Base-by-base conservation (phyloP, 2,329 filamentous ascomycete genomes). In the Xylaria sp. region DNA sequence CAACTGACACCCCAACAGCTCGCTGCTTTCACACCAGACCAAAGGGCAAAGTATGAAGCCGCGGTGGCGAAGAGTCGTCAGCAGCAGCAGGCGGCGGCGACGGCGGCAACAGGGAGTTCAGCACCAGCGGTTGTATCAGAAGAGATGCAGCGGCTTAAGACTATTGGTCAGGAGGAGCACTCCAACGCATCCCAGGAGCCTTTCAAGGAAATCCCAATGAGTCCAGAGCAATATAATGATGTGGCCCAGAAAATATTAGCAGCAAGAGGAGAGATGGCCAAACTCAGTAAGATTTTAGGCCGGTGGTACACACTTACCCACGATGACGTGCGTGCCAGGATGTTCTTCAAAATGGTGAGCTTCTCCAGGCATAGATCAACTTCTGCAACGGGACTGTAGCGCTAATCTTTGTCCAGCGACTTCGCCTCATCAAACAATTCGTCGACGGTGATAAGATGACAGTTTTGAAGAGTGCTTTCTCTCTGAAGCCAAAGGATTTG, bases 261-360 rank as follows among this genome's bases (percentile, higher is more conserved):
- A 7, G 73, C 78, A 19, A 68, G 71, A 1, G 58, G 65, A 0
- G 75, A 79, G 20, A 75, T 82, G 67, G 63, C 59, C 18, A 78
- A 76, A 58, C 68, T 83, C 18, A 74, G 74, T 17, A 75, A 73
- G 51, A 69, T 71, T 1, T 63, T 84, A 3, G 70, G 67, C 22
- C 75, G 69, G 19, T 83, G 80, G 80, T 84, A 79, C 56, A 62
- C 66, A 2, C 63, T 76, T 18, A 78, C 77, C 1, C 72, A 70
- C 16, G 80, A 84, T 52, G 80, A 84, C 49, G 63, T 60, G 9
- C 75, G 80, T 37, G 77, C 79, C 4, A 77, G 71, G 59, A 73
- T 76, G 69, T 84, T 82, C 58, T 82, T 83, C 71, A 76, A 75
- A 62, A 74, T 73, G 57, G 80, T 83, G 72, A 74, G 80, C 75